A percentile compares a stretch with the other conserved stretches of the same genome.
phyloP scores from a whole-genome alignment of 2,329 filamentous ascomycete genomes.

The Ophiostoma populinum region DNA sequence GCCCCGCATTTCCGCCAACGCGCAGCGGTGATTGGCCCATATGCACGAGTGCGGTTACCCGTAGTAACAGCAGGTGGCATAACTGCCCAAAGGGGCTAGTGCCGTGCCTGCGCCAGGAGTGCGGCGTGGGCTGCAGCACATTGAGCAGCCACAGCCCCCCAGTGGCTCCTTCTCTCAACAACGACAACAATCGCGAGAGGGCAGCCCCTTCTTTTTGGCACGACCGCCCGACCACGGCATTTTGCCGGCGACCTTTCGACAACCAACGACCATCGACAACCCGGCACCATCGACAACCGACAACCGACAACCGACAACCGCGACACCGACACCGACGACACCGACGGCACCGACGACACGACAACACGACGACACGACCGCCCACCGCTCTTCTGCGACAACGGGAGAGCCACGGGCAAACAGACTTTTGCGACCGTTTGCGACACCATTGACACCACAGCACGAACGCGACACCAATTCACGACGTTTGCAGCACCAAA shows the following conservation, averaged over 20 bases:
- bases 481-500: not conserved
- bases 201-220: not conserved
- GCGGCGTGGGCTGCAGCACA: not conserved
- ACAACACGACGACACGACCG: constrained; percentile 2
- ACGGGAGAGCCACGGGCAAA: not conserved
- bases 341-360: not conserved
- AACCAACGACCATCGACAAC: not conserved
- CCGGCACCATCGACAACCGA: not conserved
- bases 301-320: not conserved
- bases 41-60: constrained; percentile 13
- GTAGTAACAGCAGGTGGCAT: constrained; percentile 12
- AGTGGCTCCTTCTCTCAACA: constrained; percentile 5
- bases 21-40: constrained; percentile 4
- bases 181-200: constrained; percentile 2
- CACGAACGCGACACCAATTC: not conserved
- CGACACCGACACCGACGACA: not conserved
- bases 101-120: constrained; percentile 12
- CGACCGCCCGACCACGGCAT: constrained; percentile 3
- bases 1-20: not conserved
- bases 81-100: constrained; percentile 10
- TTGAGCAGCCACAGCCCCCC: not conserved
- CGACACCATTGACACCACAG: constrained; percentile 4
- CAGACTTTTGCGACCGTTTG: not conserved
- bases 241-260: not conserved
- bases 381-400: constrained; percentile 2